Evolutionary conservation across 495 filamentous ascomycete species (phyloP).

Genomic region (Achaetomiella virescens): DNA sequence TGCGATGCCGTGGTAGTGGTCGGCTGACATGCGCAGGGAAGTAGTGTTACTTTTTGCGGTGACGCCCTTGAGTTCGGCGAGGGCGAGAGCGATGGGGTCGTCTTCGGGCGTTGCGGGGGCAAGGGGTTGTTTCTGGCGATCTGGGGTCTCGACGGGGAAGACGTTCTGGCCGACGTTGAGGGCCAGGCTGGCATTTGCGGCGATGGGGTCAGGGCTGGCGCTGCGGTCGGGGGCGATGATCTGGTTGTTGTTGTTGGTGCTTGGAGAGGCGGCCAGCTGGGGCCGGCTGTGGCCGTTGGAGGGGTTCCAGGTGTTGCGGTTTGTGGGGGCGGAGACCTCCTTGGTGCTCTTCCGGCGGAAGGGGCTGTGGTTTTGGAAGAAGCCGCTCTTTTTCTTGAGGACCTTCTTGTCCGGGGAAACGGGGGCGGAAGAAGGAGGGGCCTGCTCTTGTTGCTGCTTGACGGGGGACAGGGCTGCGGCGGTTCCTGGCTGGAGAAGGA

Average conservation of each 20-base stretch:
- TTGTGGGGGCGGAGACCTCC: constrained; percentile 42
- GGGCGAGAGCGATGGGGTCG: constrained; percentile 87
- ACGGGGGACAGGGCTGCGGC: constrained; percentile 35
- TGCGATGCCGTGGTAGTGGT: constrained; percentile 83
- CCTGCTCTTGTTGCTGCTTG: constrained; percentile 48
- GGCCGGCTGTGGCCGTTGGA: constrained; percentile 15
- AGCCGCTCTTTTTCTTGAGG: constrained; percentile 78
- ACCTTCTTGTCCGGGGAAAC: constrained; percentile 57
- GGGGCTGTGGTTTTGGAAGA: constrained; percentile 89
- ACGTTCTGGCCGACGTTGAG: constrained; percentile 96
- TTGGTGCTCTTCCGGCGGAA: constrained; percentile 89
- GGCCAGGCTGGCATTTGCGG: constrained; percentile 87
- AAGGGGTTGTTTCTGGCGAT: constrained; percentile 37
- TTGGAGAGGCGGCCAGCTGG: constrained; percentile 19
- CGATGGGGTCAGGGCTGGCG: constrained; percentile 75
- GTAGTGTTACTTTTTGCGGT: constrained; percentile 32
- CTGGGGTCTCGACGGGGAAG: constrained; percentile 88
- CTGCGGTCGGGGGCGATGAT: constrained; percentile 40
- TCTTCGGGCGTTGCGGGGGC: constrained; percentile 36
- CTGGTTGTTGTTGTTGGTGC: constrained; percentile 15
- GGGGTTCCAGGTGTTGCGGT: constrained; percentile 54
- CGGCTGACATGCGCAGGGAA: constrained; percentile 79
- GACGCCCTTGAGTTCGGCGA: constrained; percentile 87
- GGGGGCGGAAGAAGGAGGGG: constrained; percentile 15
- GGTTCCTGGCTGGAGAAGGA: constrained; percentile 82